phyloP scores from a whole-genome alignment of 2,329 filamentous ascomycete genomes.

The Lasiodiplodia sp. region DNA sequence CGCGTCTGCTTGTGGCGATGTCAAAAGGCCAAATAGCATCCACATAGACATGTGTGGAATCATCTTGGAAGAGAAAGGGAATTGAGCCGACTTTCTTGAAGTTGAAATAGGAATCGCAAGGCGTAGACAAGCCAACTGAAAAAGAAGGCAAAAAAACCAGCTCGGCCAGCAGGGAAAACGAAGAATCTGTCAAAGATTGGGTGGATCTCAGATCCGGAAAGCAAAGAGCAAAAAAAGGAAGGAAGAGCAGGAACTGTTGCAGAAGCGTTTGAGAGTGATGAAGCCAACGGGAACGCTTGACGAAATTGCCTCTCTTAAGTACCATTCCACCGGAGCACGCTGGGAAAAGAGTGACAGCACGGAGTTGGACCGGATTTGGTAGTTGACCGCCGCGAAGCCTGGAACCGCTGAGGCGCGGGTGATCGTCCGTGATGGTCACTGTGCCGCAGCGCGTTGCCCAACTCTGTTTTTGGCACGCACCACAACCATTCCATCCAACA shows the following conservation, averaged over 20 bases:
- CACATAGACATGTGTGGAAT: background rate
- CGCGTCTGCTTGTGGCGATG: background rate
- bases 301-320: background rate
- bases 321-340: background rate
- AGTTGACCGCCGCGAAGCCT: background rate
- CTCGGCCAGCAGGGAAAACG: too few species aligned
- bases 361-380: background rate
- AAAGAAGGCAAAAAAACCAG: too few species aligned
- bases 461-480: background rate
- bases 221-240: background rate
- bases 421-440: background rate
- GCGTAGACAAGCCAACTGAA: background rate
- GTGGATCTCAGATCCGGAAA: conserved; percentile 1
- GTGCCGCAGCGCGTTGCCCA: conserved; percentile 1
- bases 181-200: too few species aligned
- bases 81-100: background rate
- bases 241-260: background rate
- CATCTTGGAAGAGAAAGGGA: background rate
- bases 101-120: background rate
- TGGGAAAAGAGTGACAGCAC: background rate
- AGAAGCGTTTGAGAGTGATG: background rate
- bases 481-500: background rate
- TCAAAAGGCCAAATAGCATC: background rate
- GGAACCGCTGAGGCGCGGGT: background rate
- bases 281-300: background rate